Conservation (phyloP, 1,139 yeast genomes). For the Geotrichum macrosporum region DNA sequence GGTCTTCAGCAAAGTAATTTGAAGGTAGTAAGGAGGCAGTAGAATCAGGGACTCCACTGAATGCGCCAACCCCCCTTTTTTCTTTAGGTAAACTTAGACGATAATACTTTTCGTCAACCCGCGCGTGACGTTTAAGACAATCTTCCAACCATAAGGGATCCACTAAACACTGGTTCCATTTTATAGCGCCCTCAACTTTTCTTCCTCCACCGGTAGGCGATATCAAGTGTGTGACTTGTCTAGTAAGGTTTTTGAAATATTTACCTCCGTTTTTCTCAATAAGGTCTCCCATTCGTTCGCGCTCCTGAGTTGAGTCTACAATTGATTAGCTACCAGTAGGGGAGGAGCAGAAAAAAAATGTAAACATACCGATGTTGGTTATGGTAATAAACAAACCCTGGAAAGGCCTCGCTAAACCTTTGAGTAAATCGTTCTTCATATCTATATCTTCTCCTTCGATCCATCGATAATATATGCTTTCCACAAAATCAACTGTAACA, state of each 20-base stretch:
- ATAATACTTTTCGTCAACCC: constrained; percentile 49
- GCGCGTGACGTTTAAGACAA: constrained; percentile 57
- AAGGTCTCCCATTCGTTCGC: constrained; percentile 39
- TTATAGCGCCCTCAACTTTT: constrained; percentile 57
- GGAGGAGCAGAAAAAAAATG: neutral
- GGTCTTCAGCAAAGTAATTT: constrained; percentile 11
- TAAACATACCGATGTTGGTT: constrained; percentile 43
- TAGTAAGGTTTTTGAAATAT: constrained; percentile 54
- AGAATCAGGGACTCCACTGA: constrained; percentile 42
- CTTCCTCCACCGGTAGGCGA: constrained; percentile 51
- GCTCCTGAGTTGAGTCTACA: constrained; percentile 26
- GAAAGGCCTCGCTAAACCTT: constrained; percentile 44
- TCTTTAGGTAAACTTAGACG: constrained; percentile 37
- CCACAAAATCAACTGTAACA: constrained; percentile 47
- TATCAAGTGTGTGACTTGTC: constrained; percentile 48
- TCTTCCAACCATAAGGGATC: constrained; percentile 75
- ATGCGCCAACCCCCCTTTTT: constrained; percentile 47
- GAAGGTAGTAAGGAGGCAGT: constrained; percentile 9
- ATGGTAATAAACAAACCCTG: constrained; percentile 48
- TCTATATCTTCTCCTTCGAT: constrained; percentile 46
- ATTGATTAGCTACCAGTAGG: neutral
- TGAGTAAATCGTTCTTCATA: constrained; percentile 30
- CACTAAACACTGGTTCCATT: constrained; percentile 65
- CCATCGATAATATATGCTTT: constrained; percentile 51
- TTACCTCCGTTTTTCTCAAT: constrained; percentile 56